Evolutionary conservation across 805 yeast genomes (phyloP), one percentile per base, ranked within the genome.

Genomic region (Lipomyces orientalis): DNA sequence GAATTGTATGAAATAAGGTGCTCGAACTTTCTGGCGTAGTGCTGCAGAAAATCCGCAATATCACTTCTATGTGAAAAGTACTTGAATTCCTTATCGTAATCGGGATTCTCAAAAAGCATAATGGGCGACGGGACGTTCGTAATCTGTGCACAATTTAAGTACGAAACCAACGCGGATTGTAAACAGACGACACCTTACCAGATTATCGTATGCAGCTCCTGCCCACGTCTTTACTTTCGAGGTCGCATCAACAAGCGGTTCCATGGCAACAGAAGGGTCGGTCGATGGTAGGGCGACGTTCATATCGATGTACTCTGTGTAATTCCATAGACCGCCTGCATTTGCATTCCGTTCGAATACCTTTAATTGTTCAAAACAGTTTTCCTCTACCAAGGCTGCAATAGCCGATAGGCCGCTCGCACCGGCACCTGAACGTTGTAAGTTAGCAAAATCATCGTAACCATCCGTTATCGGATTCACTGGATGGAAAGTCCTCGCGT

Each of bases 321-420:
- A 89, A 75, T 87, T 85, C 97, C 97, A 91, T 8, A 91, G 79
- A 0, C 97, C 97, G 14, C 97, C 97, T n/a, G 84, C 75, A n/a
- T 77, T 76, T 7, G 79, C 71, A 68, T 90, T 82, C 58, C 84
- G 80, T 70, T 90, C 97, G 74, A 83, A 90, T 4, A 89, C 81
- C 33, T 84, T 85, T 59, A 90, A 81, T 43, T 81, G 78, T 70
- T 84, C 84, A 2, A 79, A 75, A 0, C 77, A 73, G 1, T 67
- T 67, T 71, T 88, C 93, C 9, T 81, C 83, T 7, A 84, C 70
- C 10, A 91, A 79, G 0, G 93, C 91, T 66, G 87, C 86, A 0
- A 90, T 87, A 2, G 85, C 79, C 0, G 88, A 91, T 9, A 68
- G 62, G 12, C 71, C 71, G 46, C 70, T 61, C 4, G 71, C 70